These are phyloP conservation scores for Ceratocystis huliohia DNA, from an alignment of 2,329 filamentous ascomycete species.

Conservation along the genomic window DNA sequence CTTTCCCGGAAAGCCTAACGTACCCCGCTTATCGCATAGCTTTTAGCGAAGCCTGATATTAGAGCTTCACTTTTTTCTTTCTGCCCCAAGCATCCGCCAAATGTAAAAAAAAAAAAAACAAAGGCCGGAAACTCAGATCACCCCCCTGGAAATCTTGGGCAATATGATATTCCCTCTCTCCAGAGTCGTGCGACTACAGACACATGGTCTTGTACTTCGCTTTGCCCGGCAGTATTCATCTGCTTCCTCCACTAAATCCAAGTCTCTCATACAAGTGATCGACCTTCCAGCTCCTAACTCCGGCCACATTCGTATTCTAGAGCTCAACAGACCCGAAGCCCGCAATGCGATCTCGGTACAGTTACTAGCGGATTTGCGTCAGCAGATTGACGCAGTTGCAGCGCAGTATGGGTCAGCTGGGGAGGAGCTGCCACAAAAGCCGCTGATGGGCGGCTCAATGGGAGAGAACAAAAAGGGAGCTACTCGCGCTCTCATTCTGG, in stretches of 20 bases:
- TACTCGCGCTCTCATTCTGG: conserved; percentile 71
- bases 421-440: conserved; percentile 35
- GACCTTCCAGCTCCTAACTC: conserved; percentile 64
- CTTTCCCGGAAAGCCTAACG: neutral
- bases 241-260: conserved; percentile 27
- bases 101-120: neutral
- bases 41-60: neutral
- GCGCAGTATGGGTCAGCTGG: conserved; percentile 49
- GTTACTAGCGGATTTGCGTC: conserved; percentile 57
- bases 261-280: conserved; percentile 53
- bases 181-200: neutral
- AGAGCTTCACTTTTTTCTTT: neutral
- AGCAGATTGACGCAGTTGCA: conserved; percentile 60
- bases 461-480: conserved; percentile 37
- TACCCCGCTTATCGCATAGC: neutral
- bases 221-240: conserved; percentile 33
- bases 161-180: neutral
- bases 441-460: conserved; percentile 35
- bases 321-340: conserved; percentile 70
- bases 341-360: conserved; percentile 83
- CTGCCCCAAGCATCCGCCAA: neutral
- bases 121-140: too few species aligned
- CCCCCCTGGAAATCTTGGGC: neutral
- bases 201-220: conserved; percentile 2
- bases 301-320: conserved; percentile 76